Base-by-base conservation (phyloP, 495 filamentous ascomycete species). In the Penicillium coffeae region DNA sequence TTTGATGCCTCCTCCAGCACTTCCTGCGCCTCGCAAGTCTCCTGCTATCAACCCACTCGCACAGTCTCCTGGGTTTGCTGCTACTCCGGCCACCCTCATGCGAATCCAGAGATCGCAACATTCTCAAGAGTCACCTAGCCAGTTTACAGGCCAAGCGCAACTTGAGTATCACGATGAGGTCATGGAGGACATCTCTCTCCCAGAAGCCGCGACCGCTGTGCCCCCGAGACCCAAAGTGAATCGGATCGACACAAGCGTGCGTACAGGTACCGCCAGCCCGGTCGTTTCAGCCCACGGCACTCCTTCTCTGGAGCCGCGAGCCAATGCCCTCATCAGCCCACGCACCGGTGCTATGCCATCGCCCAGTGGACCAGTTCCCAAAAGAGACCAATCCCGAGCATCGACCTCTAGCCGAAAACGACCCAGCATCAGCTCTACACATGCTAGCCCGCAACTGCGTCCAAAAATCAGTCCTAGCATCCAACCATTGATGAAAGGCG, bases 401-500 rank as follows among this genome's bases (percentile, higher is more conserved):
- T 42, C 64, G 45, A 48, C 37, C 45, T 69, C 43, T 13, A 53
- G 51, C 51, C 63, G 71, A 59, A 96, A 96, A 72, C 80, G 92
- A 27, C 73, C 77, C 6, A 93, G 88, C 50, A 69, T 82, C 27
- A 83, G 78, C 58, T 89, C 88, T n/a, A 78, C 86, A n/a, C 83
- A 87, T 3, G 80, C 83, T 8, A 86, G 82, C 47, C 93, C 93
- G 5, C 90, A 90, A 16, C 61, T 98, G 34, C 75, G 87, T n/a
- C 93, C 93, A 18, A 91, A 84, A 62, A 96, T 97, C 45, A 95
- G 90, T 14, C 93, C 93, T 4, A 92, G 80, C 60, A 96, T 98
- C 60, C 94, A 95, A 59, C 93, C 93, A 5, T 62, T 96, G 19
- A 75, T 96, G 38, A 89, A 89, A 7, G 79, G 80, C 50, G 84